These are phyloP conservation scores for Pseudozyma sp. DNA, from an alignment of 1,284 basidiomycete species.

Conservation along the genomic window DNA sequence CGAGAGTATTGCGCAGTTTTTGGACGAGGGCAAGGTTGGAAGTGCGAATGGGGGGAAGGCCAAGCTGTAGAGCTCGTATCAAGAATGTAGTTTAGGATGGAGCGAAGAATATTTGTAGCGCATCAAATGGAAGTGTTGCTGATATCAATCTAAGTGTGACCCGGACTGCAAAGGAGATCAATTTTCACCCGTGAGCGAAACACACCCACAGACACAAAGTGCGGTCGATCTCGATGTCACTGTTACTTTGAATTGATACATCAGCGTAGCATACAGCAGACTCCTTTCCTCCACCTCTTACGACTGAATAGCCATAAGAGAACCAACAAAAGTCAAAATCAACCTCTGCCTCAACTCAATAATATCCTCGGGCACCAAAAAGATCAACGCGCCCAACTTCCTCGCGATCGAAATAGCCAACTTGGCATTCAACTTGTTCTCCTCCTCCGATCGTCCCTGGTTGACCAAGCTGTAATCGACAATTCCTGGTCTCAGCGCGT, in stretches of 20 bases:
- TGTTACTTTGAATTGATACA: background rate
- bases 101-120: too few species aligned
- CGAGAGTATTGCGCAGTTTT: slow-evolving; percentile 33
- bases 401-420: slow-evolving; percentile 96
- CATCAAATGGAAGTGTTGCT: too few species aligned
- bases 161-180: too few species aligned
- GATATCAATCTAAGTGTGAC: too few species aligned
- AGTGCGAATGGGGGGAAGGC: slow-evolving; percentile 3
- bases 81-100: too few species aligned
- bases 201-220: too few species aligned
- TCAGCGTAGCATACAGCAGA: background rate
- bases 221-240: too few species aligned
- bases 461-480: slow-evolving; percentile 90
- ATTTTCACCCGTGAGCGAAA: too few species aligned
- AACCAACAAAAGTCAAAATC: slow-evolving; percentile 75
- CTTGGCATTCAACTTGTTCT: slow-evolving; percentile 85
- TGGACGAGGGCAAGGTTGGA: slow-evolving; percentile 18
- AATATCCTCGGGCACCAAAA: slow-evolving; percentile 90
- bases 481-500: slow-evolving; percentile 90
- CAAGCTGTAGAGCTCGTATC: slow-evolving; percentile 9
- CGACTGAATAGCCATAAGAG: slow-evolving; percentile 68
- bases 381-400: slow-evolving; percentile 96
- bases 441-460: slow-evolving; percentile 80
- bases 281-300: background rate
- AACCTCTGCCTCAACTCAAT: slow-evolving; percentile 67